Base-by-base conservation (phyloP, 768 basidiomycete species). In the Strobilomyces confusus region DNA sequence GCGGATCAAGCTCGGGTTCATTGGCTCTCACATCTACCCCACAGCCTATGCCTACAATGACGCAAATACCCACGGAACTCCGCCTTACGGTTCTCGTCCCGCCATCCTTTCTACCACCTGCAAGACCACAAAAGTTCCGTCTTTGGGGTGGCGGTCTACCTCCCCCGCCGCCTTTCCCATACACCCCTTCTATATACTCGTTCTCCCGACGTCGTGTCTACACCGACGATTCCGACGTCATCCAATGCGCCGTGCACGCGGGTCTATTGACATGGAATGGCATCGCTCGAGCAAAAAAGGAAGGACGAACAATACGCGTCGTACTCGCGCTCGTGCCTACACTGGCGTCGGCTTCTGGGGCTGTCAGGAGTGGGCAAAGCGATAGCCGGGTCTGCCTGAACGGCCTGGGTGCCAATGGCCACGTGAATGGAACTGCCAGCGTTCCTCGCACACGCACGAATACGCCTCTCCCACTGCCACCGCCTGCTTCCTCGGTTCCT, bases 151-250 rank as follows among this genome's bases (percentile, higher is more conserved):
- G 84, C 20, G 86, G 84, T 8, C 66, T 78, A 33, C 67, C 72
- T 25, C 73, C 75, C 59, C 63, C 75, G 56, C 58, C 79, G 48
- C 69, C 69, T n/a, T 73, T 56, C 61, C 67, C 60, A 42, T 66
- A 58, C 17, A 58, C 63, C 0, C 61, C 68, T 0, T 61, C 61
- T 3, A 54, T 59, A 34, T 60, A 61, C 52, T 65, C 63, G 4
- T 58, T 60, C 29, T 69, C 75, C 26, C 70, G 70, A 32, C 72
- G 81, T n/a, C 72, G 83, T 44, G 76, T 88, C 33, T 89, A 89
- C 69, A 89, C 87, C 0, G 87, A 89, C 68, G 87, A 89, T 68
- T 87, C 86, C 9, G 84, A 88, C 59, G 62, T 88, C 47, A 81
- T 87, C 62, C 63, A 84, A 37, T 85, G 84, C 51, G 86, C 84